Base-by-base conservation (phyloP, 352 stramenopile genomes). In the Phytophthora ohioensis region DNA sequence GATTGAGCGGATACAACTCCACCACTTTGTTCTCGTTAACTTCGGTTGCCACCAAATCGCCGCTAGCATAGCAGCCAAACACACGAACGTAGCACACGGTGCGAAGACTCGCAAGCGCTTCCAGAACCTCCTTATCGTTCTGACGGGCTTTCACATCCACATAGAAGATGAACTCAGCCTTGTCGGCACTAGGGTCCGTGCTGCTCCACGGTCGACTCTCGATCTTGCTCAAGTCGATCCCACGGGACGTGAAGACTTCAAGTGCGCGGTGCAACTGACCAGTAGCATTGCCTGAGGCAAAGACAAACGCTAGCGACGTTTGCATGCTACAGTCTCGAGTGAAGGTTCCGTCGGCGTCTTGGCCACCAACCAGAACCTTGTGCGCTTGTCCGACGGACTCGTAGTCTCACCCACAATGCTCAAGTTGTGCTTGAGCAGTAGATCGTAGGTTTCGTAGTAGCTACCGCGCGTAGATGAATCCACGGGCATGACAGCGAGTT, bases 371-470 rank as follows among this genome's bases (percentile, higher is more conserved):
- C 90, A 82, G 76, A 99, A 99, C 57, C 97, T 90, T 45, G 97
- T n/a, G 2, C 51, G 9, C 38, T 65, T 58, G 5, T 21, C 35
- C 13, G 21, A 27, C 21, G 49, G 4, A 8, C 77, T 57, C 59
- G 87, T 73, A 61, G 80, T 82, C 64, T 92, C 85, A 47, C 76
- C 81, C 13, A 95, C 79, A 12, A 93, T 86, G 43, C 81, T 72
- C 36, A 95, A 64, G 6, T 78, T 78, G 72, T 90, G 87, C 73
- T 87, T 80, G 51, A 93, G 77, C 71, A 93, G 57, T 46, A 95
- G 60, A 60, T 95, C 87, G 76, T 99, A 99, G 74, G 98, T 99
- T 55, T 97, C 94, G 79, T 99, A 97, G 73, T 98, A 99, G 30
- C 84, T 98, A 7, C 97, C 97, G 41, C 91, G 93, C 35, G 98